Percentiles rank a stretch among this genome's conserved stretches.
Evolutionary conservation across 495 filamentous ascomycete species (phyloP).

Genomic region (Hyaloscypha variabilis): DNA sequence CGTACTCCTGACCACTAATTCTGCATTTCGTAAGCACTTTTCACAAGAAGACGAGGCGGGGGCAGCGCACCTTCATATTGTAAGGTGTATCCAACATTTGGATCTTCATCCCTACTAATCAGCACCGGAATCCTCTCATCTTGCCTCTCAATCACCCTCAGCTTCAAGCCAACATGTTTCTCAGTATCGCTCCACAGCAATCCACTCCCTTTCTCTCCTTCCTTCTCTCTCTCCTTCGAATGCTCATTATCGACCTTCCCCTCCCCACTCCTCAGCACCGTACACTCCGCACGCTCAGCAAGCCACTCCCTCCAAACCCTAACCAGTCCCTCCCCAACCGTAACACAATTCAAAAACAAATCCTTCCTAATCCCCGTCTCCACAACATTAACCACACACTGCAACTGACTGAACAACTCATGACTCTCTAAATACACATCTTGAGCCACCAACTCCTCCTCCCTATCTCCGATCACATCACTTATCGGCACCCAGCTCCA

Average conservation of each 20-base stretch:
- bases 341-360: slow-evolving; percentile 61
- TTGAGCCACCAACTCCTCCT: slow-evolving; percentile 49
- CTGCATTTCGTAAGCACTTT: slow-evolving; percentile 5
- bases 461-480: slow-evolving; percentile 16
- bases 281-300: slow-evolving; percentile 35
- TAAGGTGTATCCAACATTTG: slow-evolving; percentile 53
- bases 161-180: slow-evolving; percentile 58
- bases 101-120: slow-evolving; percentile 51
- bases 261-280: not conserved
- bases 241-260: too few species aligned
- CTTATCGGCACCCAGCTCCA: slow-evolving; percentile 32
- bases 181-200: slow-evolving; percentile 61
- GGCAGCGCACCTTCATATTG: slow-evolving; percentile 57
- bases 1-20: slow-evolving; percentile 56
- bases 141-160: slow-evolving; percentile 50
- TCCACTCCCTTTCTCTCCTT: slow-evolving; percentile 25
- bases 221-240: not conserved
- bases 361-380: slow-evolving; percentile 61
- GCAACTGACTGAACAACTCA: slow-evolving; percentile 74
- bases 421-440: slow-evolving; percentile 64
- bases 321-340: slow-evolving; percentile 63
- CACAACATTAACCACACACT: slow-evolving; percentile 66
- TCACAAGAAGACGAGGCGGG: not conserved
- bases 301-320: slow-evolving; percentile 74
- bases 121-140: slow-evolving; percentile 40